Evolutionary conservation across 306 rosid species (phyloP), one percentile per base, ranked within the genome.

Genomic region (Echinosophora koreensis): DNA sequence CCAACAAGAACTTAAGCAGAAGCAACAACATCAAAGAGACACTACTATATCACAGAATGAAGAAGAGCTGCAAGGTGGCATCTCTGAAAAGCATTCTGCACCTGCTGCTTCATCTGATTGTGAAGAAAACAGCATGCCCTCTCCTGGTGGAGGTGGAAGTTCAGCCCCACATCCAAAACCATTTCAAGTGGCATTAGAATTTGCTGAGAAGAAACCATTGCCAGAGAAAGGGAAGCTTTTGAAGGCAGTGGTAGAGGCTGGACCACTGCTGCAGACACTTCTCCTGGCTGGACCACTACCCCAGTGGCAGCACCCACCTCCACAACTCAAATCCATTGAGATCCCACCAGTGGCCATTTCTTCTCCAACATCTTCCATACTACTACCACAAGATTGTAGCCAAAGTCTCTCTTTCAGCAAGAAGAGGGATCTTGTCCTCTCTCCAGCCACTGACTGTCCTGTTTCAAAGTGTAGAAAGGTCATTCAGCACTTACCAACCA

Each of bases 251-350:
- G 86, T 88, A 2, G 98, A 93, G 73, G 98, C 98, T 5, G 98
- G 98, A 18, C 98, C 98, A 6, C 85, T 93, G 58, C 81, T 93
- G 38, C 95, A 91, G 51, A 89, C 84, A 6, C 93, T 93, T 66
- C 90, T 93, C 5, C 82, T 93, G 27, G 98, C 98, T 5, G 98
- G 98, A 64, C 92, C 97, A 1, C 87, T 93, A 11, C 98, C 97
- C 27, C 95, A 86, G 46, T 93, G 98, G 98, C 93, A 93, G 63
- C 96, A 93, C 73, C 98, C 97, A 2, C 98, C 98, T 51, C 98
- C 97, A 61, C 89, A 76, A 13, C 83, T 93, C 30, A 82, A 86
- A 37, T 76, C 92, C 27, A 80, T 78, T 55, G 95, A 93, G 66
- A 93, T 93, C 75, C 98, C 97, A 11, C 96, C 89, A 0, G 88